phyloP scores from a whole-genome alignment of 371 early-diverging fungal species.

The Mucor saturninus region DNA sequence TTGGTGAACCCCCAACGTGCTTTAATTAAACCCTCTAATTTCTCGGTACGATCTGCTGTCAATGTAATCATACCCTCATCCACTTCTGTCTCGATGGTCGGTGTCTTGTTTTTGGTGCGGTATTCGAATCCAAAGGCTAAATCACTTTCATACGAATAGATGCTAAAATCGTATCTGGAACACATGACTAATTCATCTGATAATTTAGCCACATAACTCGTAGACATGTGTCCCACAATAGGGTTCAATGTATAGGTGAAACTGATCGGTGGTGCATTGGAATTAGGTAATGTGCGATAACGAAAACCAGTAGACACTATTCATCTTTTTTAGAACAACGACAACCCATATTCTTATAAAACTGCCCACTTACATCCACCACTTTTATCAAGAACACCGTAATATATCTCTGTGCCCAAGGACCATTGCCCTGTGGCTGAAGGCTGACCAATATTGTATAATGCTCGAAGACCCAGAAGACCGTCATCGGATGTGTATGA shows the following conservation, averaged over 20 bases:
- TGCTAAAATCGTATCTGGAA: constrained; percentile 86
- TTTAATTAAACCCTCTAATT: constrained; percentile 68
- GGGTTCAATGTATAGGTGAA: constrained; percentile 77
- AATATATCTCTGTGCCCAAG: constrained; percentile 82
- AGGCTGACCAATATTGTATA: constrained; percentile 73
- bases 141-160: constrained; percentile 88
- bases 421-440: constrained; percentile 67
- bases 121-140: constrained; percentile 84
- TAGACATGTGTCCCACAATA: constrained; percentile 85
- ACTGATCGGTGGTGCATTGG: constrained; percentile 57
- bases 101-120: constrained; percentile 29
- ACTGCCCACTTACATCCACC: constrained; percentile 78
- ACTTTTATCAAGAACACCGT: constrained; percentile 81
- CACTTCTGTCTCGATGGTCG: constrained; percentile 9
- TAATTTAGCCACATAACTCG: constrained; percentile 82
- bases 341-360: background rate
- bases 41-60: constrained; percentile 33
- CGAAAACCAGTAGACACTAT: constrained; percentile 75
- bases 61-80: constrained; percentile 19
- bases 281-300: constrained; percentile 68
- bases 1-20: constrained; percentile 55
- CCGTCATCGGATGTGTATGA: constrained; percentile 79
- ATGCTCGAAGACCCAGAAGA: constrained; percentile 76
- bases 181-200: constrained; percentile 71
- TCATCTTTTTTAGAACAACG: background rate